These are phyloP conservation scores for Xerocomus nothofagi DNA, from an alignment of 1,284 basidiomycete genomes.

Conservation along the genomic window DNA sequence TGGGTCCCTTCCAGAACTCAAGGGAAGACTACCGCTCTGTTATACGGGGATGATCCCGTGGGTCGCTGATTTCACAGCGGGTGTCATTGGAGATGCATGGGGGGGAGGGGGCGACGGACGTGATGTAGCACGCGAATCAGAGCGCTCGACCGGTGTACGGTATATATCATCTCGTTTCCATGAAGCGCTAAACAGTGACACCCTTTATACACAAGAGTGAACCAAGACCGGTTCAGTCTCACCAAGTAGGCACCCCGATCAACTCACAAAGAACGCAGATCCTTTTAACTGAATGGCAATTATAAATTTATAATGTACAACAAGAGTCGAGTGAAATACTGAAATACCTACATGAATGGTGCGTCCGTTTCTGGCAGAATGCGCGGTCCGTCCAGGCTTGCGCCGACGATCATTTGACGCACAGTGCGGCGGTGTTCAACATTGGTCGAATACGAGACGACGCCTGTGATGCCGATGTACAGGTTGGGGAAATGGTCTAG, in stretches of 20 bases:
- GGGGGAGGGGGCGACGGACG: conserved; percentile 50
- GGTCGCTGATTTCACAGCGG: conserved; percentile 73
- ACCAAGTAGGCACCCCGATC: not conserved
- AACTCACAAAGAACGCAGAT: not conserved
- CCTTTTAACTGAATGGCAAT: not conserved
- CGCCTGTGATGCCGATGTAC: conserved; percentile 80
- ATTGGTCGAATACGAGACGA: conserved; percentile 75
- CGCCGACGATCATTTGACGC: conserved; percentile 42
- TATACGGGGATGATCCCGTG: conserved; percentile 82
- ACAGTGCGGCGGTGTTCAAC: conserved; percentile 65
- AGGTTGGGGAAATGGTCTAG: conserved; percentile 76
- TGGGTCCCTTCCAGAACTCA: conserved; percentile 49
- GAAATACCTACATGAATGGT: conserved; percentile 63
- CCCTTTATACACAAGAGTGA: not conserved
- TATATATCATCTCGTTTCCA: conserved; percentile 29
- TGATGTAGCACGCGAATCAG: conserved; percentile 62
- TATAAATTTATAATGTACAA: not conserved
- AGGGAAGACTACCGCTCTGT: conserved; percentile 63
- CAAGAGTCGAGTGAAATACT: not conserved
- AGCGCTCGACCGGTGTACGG: conserved; percentile 68
- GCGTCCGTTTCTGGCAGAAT: conserved; percentile 77
- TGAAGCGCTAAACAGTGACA: too few relatives aligned
- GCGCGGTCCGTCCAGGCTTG: conserved; percentile 16
- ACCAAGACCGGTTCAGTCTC: not conserved
- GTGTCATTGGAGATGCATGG: conserved; percentile 51